Conservation (phyloP, 495 filamentous ascomycete genomes). For the Daldinia decipiens region DNA sequence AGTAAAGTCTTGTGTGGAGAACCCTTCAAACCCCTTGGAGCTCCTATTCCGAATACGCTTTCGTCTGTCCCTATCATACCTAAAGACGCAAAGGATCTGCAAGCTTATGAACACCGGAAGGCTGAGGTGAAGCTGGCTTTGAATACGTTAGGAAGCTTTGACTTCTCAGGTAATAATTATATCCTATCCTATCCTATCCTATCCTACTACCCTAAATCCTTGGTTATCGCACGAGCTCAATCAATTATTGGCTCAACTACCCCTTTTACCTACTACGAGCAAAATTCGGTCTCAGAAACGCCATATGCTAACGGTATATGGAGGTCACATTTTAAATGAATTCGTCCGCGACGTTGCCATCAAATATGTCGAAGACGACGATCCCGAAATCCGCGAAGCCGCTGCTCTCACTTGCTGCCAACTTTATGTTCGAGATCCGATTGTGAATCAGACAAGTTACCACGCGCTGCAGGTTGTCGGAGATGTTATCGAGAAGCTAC, state of each 20-base stretch:
- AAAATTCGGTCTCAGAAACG: not conserved
- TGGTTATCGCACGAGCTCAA: not conserved
- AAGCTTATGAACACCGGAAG: constrained; percentile 77
- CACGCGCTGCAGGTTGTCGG: constrained; percentile 96
- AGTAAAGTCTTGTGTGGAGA: constrained; percentile 92
- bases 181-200: not conserved
- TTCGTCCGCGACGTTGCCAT: constrained; percentile 99
- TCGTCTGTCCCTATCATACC: constrained; percentile 80
- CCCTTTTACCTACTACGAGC: not conserved
- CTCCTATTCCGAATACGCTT: constrained; percentile 71
- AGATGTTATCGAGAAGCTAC: constrained; percentile 94
- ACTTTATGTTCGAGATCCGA: constrained; percentile 93
- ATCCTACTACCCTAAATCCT: not conserved
- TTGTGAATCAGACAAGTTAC: constrained; percentile 95
- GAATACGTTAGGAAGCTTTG: constrained; percentile 93
- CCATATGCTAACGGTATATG: constrained; percentile 34
- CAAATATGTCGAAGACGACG: constrained; percentile 95
- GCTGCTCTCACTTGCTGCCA: constrained; percentile 98
- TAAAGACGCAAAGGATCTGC: constrained; percentile 84
- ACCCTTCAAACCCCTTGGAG: constrained; percentile 89
- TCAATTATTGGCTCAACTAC: not conserved
- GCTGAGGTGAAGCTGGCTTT: constrained; percentile 90
- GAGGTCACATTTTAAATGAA: constrained; percentile 92
- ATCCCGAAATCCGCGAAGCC: constrained; percentile 90
- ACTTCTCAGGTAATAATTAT: constrained; percentile 74